These are phyloP conservation scores for Fonsecaea erecta DNA, from an alignment of 2,329 filamentous ascomycete genomes.

Conservation along the genomic window DNA sequence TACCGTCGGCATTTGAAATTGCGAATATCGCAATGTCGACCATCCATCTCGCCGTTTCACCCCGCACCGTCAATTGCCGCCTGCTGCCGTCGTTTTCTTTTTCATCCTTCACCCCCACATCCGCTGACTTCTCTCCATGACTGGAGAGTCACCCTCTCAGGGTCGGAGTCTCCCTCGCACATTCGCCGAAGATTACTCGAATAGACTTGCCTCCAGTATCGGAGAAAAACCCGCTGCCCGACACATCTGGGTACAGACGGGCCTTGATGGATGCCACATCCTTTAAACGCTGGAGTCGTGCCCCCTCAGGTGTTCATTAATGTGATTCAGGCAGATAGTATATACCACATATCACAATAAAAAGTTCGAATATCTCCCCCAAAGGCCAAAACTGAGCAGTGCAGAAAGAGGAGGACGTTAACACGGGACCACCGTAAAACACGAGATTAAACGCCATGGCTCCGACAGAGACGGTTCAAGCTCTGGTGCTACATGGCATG, in stretches of 20 bases:
- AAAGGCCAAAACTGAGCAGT: neutral
- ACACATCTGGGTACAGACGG: neutral
- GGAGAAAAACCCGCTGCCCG: conserved; percentile 15
- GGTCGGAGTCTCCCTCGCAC: conserved; percentile 12
- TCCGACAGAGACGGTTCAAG: conserved; percentile 36
- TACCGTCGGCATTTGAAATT: conserved; percentile 25
- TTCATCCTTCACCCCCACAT: conserved; percentile 9
- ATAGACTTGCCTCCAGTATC: neutral
- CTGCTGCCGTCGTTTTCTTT: no score
- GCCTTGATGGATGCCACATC: neutral
- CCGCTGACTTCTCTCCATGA: conserved; percentile 13
- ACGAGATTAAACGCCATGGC: conserved; percentile 20
- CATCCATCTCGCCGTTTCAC: neutral
- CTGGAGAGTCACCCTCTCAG: conserved; percentile 1
- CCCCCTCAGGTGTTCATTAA: neutral
- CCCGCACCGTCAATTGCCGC: conserved; percentile 18
- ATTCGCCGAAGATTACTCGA: conserved; percentile 22
- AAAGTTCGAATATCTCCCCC: neutral
- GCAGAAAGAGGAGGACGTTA: neutral
- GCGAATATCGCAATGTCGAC: conserved; percentile 7
- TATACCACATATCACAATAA: neutral
- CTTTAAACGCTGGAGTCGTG: neutral
- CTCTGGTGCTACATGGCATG: conserved; percentile 63
- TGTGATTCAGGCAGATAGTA: neutral
- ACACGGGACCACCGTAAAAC: neutral